Evolutionary conservation across 164 flowering plant species (phyloP).

Genomic region (Tetrastigma voinierianum): DNA sequence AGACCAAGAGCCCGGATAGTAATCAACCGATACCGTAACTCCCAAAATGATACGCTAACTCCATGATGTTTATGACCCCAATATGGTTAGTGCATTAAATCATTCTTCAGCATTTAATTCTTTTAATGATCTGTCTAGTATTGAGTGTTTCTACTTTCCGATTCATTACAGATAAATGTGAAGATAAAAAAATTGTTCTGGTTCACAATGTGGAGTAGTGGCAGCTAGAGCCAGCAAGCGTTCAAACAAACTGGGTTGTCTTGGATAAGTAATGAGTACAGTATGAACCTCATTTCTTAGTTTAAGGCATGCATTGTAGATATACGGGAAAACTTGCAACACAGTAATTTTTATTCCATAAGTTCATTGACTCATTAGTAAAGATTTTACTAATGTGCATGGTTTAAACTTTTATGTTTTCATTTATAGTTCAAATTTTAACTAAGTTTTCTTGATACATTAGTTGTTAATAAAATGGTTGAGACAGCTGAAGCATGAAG

Average conservation of each 20-base stretch:
- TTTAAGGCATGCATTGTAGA: neutral
- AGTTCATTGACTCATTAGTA: neutral
- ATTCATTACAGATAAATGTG: constrained; percentile 42
- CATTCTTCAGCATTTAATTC: neutral
- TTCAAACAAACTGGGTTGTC: constrained; percentile 59
- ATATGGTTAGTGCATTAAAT: constrained; percentile 30
- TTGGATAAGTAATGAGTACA: constrained; percentile 53
- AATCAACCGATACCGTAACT: constrained; percentile 42
- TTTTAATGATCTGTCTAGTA: neutral
- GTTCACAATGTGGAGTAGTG: constrained; percentile 39
- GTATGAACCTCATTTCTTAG: neutral
- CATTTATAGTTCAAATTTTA: no score
- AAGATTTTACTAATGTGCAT: neutral
- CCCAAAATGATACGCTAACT: constrained; percentile 48
- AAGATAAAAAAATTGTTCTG: constrained; percentile 58
- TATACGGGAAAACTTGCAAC: neutral
- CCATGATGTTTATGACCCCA: constrained; percentile 45
- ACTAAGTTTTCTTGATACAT: no score
- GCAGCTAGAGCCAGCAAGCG: constrained; percentile 58
- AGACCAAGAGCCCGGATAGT: constrained; percentile 48
- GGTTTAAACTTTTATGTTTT: no score
- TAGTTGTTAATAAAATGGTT: no score
- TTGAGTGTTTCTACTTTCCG: neutral
- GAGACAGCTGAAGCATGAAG: constrained; percentile 74
- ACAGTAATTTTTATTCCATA: neutral